Evolutionary conservation across 345 rosid species (phyloP).

Genomic region (Melaleuca alternifolia): DNA sequence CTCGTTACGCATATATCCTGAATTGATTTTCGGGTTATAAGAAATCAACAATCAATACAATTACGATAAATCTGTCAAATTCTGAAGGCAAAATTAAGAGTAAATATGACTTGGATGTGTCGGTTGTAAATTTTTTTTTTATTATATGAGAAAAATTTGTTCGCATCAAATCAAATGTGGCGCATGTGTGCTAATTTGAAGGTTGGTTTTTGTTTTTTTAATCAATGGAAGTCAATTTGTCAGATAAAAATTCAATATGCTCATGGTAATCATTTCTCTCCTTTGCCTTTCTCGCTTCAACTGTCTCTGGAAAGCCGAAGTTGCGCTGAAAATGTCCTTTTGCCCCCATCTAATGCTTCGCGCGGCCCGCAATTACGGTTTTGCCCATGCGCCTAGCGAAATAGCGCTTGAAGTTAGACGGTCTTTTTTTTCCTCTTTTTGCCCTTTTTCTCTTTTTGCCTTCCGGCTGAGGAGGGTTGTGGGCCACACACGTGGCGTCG

Average conservation of each 20-base stretch:
- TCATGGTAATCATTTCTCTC: neutral
- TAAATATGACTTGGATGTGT: neutral
- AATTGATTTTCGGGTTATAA: neutral
- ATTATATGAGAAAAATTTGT: too few relatives aligned
- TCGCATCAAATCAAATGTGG: too few relatives aligned
- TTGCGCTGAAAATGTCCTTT: neutral
- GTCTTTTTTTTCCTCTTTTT: too few relatives aligned
- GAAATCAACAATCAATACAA: fast-evolving
- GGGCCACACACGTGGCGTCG: conserved; percentile 23
- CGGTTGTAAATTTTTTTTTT: too few relatives aligned
- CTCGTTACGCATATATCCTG: neutral
- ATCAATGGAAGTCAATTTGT: neutral
- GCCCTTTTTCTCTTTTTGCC: too few relatives aligned
- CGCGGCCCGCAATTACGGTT: neutral
- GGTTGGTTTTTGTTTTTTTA: neutral
- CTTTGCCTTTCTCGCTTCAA: neutral
- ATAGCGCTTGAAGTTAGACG: neutral
- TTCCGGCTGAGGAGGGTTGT: neutral
- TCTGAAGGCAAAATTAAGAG: neutral
- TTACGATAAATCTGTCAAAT: neutral
- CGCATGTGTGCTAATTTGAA: fast-evolving
- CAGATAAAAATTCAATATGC: neutral
- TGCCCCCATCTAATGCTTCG: neutral
- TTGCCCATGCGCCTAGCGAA: neutral
- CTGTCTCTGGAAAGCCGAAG: neutral